Percentiles rank a stretch among this genome's conserved stretches.
Evolutionary conservation across 2,329 filamentous ascomycete species (phyloP).

Genomic region (Fusarium sp.): DNA sequence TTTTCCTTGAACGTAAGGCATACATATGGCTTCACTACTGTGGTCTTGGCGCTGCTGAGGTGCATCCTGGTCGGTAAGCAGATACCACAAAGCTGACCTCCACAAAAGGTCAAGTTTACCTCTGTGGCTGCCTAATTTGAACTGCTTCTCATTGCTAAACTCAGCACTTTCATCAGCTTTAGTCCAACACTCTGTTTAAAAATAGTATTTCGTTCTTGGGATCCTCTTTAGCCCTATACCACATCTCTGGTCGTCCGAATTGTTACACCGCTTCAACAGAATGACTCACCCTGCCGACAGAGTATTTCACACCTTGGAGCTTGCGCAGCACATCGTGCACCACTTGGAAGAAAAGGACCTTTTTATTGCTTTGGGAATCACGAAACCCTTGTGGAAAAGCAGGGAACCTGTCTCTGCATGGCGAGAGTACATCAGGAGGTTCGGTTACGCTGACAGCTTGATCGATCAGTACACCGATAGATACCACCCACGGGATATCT

Average conservation of each 20-base stretch:
- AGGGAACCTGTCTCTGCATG: conserved; percentile 1
- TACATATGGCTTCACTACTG: too few species aligned
- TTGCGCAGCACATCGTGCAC: conserved; percentile 25
- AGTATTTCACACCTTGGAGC: conserved; percentile 25
- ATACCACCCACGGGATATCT: background rate
- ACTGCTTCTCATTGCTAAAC: background rate
- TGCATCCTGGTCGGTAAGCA: background rate
- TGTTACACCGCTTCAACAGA: background rate
- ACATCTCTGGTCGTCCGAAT: background rate
- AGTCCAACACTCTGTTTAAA: background rate
- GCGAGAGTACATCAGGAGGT: conserved; percentile 2
- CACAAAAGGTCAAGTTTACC: background rate
- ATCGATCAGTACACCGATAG: background rate
- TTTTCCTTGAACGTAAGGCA: background rate
- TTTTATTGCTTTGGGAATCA: conserved; percentile 6
- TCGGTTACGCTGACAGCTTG: conserved; percentile 7
- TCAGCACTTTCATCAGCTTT: background rate
- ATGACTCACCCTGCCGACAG: conserved; percentile 16
- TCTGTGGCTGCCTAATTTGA: background rate
- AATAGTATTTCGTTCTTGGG: background rate
- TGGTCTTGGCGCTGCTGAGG: background rate
- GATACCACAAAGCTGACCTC: background rate
- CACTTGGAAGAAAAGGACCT: conserved; percentile 10
- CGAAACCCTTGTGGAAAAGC: conserved; percentile 14
- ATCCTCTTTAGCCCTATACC: background rate